Conservation (phyloP, 495 filamentous ascomycete genomes). For the Neurospora sp. region DNA sequence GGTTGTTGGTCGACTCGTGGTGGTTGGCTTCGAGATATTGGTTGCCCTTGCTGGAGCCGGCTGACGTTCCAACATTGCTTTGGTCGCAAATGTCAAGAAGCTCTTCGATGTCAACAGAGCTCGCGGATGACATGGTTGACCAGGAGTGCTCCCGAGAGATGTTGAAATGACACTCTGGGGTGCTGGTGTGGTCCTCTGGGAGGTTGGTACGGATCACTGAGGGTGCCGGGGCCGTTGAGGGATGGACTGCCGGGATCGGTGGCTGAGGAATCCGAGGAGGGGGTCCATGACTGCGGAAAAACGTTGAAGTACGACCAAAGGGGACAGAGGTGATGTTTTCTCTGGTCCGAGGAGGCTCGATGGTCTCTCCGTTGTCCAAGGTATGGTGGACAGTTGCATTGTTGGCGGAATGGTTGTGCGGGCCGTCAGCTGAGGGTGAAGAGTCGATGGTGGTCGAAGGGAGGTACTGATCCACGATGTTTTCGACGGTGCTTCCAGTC, state of each 20-base stretch:
- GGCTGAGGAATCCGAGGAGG: not conserved
- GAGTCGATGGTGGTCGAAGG: not conserved
- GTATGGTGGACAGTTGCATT: not conserved
- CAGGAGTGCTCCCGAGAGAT: not conserved
- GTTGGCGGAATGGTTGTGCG: not conserved
- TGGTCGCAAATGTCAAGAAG: not conserved
- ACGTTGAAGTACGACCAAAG: not conserved
- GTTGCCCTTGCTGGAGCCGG: not conserved
- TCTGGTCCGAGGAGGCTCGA: not conserved
- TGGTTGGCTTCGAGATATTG: not conserved
- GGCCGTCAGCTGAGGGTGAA: conserved; percentile 1
- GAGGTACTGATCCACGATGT: conserved; percentile 22
- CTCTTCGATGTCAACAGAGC: not conserved
- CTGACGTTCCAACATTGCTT: not conserved
- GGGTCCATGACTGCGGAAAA: not conserved
- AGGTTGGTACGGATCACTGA: not conserved
- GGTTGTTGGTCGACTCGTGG: not conserved
- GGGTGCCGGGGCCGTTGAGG: not conserved
- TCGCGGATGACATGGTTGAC: not conserved
- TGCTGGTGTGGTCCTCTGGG: not conserved
- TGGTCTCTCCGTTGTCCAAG: not conserved
- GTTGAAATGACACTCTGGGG: not conserved
- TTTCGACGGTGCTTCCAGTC: conserved; percentile 21
- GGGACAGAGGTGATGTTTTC: not conserved
- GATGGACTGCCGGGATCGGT: not conserved